These are phyloP conservation scores for Camelina sativa DNA, from an alignment of 345 rosid species.

Conservation along the genomic window DNA sequence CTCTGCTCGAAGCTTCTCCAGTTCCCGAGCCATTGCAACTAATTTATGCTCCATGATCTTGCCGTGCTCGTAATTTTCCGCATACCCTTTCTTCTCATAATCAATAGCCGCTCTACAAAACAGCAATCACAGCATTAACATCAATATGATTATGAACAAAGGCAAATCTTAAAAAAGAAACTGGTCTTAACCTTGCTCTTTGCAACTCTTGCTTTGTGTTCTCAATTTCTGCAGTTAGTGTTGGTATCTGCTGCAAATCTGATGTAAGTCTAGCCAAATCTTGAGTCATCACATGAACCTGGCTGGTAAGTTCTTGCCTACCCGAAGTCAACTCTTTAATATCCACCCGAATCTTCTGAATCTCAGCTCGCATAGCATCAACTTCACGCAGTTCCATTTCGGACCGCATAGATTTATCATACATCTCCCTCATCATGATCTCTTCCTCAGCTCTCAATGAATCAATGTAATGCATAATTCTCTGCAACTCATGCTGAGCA, in stretches of 20 bases:
- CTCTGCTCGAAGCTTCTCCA: conserved; percentile 97
- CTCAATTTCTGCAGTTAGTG: conserved; percentile 74
- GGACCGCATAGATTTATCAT: conserved; percentile 68
- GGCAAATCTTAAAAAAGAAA: not conserved
- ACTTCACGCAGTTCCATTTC: conserved; percentile 73
- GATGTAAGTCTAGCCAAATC: conserved; percentile 72
- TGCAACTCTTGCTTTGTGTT: conserved; percentile 87
- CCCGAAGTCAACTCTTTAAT: conserved; percentile 70
- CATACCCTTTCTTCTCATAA: conserved; percentile 95
- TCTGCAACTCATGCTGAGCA: conserved; percentile 76
- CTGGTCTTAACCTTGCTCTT: conserved; percentile 67
- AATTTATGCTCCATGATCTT: conserved; percentile 89
- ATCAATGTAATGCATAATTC: conserved; percentile 66
- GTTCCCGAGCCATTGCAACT: conserved; percentile 89
- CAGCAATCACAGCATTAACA: conserved; percentile 18
- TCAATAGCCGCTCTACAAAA: conserved; percentile 78
- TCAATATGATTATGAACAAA: conserved; percentile 6
- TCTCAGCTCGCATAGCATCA: conserved; percentile 67
- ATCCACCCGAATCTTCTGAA: conserved; percentile 68
- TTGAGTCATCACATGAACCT: conserved; percentile 71
- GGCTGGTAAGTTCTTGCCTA: conserved; percentile 72
- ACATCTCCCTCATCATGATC: conserved; percentile 82
- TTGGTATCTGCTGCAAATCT: conserved; percentile 77
- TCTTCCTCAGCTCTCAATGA: conserved; percentile 76
- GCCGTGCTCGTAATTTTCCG: conserved; percentile 94